Conservation (phyloP, 2,329 filamentous ascomycete genomes). For the Hymenoscyphus albidus region DNA sequence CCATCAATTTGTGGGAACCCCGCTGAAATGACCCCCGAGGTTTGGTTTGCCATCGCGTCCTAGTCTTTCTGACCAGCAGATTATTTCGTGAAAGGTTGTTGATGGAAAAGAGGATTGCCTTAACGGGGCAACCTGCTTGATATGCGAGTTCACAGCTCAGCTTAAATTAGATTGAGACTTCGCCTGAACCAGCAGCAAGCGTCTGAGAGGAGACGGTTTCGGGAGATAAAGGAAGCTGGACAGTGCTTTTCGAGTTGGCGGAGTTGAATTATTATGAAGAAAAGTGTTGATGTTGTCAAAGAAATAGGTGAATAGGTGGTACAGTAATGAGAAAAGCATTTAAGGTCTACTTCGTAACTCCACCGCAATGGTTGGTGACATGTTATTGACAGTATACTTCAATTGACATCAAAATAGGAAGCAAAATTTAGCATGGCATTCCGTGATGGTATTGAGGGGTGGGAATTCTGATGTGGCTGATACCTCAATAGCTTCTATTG, state of each 20-base stretch:
- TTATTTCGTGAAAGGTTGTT: background rate
- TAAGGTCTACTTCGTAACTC: background rate
- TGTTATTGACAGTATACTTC: conserved; percentile 10
- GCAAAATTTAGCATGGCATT: background rate
- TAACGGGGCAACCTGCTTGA: background rate
- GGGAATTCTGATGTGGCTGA: conserved; percentile 9
- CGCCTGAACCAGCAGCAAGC: background rate
- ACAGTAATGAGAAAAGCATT: background rate
- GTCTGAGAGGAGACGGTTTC: conserved; percentile 1
- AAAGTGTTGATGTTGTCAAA: conserved; percentile 2
- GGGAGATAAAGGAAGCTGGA: conserved; percentile 10
- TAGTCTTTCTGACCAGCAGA: background rate
- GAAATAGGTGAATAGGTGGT: background rate
- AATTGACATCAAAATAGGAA: background rate
- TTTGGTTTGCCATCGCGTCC: conserved; percentile 3
- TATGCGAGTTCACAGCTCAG: conserved; percentile 2
- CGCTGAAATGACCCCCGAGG: background rate
- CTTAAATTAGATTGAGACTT: conserved; percentile 8
- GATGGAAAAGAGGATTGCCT: background rate
- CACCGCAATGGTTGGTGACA: conserved; percentile 4
- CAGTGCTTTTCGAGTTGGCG: background rate
- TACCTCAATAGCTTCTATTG: conserved; percentile 14
- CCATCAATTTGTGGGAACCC: background rate
- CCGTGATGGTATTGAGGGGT: background rate
- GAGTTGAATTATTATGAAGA: background rate